Conservation (phyloP, 345 rosid species). For the Bretschneidera sinensis region DNA sequence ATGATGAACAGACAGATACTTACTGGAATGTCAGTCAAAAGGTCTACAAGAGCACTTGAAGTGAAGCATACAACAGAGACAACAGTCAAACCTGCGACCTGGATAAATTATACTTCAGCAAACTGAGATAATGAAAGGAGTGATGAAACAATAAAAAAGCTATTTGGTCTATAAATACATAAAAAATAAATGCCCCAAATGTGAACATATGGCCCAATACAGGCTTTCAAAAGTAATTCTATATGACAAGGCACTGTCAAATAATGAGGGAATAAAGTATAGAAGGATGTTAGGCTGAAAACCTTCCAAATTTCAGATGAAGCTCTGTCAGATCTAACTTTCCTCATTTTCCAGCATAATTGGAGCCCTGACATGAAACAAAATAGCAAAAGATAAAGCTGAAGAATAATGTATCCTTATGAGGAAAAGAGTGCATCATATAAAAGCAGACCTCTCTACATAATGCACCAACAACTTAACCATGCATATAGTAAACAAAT, state of each 20-base stretch:
- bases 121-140: not conserved
- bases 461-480: no score
- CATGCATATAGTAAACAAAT: no score
- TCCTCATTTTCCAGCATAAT: constrained; percentile 54
- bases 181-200: not conserved
- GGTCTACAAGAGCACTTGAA: constrained; percentile 41
- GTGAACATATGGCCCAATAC: constrained; percentile 5
- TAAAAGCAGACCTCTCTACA: no score
- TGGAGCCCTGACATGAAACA: constrained; percentile 36
- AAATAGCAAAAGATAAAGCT: not conserved
- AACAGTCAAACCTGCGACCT: constrained; percentile 62
- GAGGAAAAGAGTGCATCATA: not conserved
- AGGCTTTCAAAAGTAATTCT: not conserved
- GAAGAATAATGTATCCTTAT: not conserved
- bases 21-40: constrained; percentile 53
- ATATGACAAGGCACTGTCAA: not conserved
- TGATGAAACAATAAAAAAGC: constrained; percentile 4
- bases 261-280: not conserved
- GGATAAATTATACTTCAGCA: constrained; percentile 16
- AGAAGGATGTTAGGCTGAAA: constrained; percentile 1
- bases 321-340: constrained; percentile 57
- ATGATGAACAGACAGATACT: constrained; percentile 13
- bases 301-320: constrained; percentile 69
- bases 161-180: not conserved
- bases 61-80: constrained; percentile 56